A percentile compares a stretch with the other conserved stretches of the same genome.
Conservation (phyloP, 495 filamentous ascomycete species). For the Aspergillus panamensis region DNA sequence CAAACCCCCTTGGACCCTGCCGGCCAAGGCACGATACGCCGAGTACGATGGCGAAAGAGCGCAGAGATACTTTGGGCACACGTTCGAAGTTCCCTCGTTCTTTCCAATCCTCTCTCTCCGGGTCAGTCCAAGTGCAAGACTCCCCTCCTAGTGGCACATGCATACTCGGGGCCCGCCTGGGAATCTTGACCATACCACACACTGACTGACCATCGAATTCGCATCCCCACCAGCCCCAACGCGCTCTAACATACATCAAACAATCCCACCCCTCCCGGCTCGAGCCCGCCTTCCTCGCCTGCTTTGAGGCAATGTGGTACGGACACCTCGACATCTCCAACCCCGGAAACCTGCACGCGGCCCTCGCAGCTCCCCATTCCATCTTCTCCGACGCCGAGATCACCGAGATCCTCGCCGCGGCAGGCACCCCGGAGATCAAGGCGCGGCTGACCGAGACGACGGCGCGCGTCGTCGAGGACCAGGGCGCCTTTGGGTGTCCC, state of each 20-base stretch:
- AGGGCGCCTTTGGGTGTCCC: constrained; percentile 69
- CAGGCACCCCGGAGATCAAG: constrained; percentile 53
- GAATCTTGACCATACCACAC: no score
- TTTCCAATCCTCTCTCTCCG: constrained; percentile 52
- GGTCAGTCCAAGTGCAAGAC: constrained; percentile 19
- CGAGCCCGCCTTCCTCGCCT: constrained; percentile 41
- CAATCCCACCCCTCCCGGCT: constrained; percentile 34
- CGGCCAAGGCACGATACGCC: constrained; percentile 60
- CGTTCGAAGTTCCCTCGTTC: constrained; percentile 43
- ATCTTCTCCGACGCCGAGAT: constrained; percentile 32
- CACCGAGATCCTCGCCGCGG: constrained; percentile 49
- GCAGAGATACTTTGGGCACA: constrained; percentile 48
- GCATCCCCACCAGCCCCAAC: constrained; percentile 54
- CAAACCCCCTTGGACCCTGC: constrained; percentile 67
- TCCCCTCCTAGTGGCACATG: no score
- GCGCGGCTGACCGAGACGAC: constrained; percentile 55
- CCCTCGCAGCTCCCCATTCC: constrained; percentile 27
- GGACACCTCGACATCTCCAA: constrained; percentile 47
- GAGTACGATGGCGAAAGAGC: constrained; percentile 53
- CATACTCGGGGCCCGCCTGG: no score
- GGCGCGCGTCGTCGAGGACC: constrained; percentile 50
- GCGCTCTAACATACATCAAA: constrained; percentile 64
- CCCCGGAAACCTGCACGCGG: constrained; percentile 26
- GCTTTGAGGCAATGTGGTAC: constrained; percentile 48
- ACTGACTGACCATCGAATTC: no score